phyloP scores from a whole-genome alignment of 2,329 filamentous ascomycete species.

The Neofusicoccum sp. region DNA sequence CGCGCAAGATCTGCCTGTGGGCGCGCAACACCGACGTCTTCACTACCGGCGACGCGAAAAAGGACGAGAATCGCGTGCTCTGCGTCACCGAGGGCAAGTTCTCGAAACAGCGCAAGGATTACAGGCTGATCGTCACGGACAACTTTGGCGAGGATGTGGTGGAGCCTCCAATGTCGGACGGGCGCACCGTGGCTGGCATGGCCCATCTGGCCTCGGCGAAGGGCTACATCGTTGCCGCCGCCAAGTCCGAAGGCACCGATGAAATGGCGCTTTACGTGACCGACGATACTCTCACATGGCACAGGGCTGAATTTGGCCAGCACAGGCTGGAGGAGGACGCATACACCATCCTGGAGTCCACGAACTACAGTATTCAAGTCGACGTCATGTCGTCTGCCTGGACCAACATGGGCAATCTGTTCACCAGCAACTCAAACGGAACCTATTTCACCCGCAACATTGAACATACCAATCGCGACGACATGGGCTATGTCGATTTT shows the following conservation, averaged over 20 bases:
- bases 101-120: conserved; percentile 71
- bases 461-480: conserved; percentile 87
- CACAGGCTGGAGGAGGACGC: conserved; percentile 83
- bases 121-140: conserved; percentile 79
- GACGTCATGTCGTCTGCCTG: conserved; percentile 77
- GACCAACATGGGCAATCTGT: conserved; percentile 79
- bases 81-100: conserved; percentile 78
- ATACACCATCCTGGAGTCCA: conserved; percentile 93
- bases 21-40: conserved; percentile 78
- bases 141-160: conserved; percentile 61
- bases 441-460: conserved; percentile 93
- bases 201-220: conserved; percentile 83
- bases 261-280: conserved; percentile 93
- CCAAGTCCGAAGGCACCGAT: conserved; percentile 75
- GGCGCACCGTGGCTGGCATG: conserved; percentile 75
- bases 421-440: conserved; percentile 96
- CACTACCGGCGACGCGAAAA: conserved; percentile 64
- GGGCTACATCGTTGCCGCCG: conserved; percentile 82
- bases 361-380: conserved; percentile 96
- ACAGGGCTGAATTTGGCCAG: conserved; percentile 84
- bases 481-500: conserved; percentile 80
- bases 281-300: conserved; percentile 82
- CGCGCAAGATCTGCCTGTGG: conserved; percentile 82
- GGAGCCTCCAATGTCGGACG: conserved; percentile 76
- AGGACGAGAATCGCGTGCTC: conserved; percentile 71